Evolutionary conservation across 176 grass and related monocot species (phyloP).

Genomic region (Musa itinerans): DNA sequence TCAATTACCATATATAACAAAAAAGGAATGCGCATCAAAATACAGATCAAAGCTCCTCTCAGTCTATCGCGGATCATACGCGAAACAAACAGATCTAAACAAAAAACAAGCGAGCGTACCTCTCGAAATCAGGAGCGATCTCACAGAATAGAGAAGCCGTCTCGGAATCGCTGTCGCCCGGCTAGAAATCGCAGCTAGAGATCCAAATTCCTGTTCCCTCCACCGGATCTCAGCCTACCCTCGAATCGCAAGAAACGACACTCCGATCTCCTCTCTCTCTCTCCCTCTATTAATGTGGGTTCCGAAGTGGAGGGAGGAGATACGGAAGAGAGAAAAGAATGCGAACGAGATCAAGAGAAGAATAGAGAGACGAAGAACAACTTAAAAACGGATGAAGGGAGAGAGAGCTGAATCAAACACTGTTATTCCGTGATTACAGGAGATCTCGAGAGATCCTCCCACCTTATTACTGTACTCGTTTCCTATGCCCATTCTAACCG

Average conservation of each 20-base stretch:
- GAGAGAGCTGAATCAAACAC: not conserved
- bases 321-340: too few species aligned
- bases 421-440: too few species aligned
- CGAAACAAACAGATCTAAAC: not conserved
- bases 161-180: not conserved
- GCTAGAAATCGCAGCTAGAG: not conserved
- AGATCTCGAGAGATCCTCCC: too few species aligned
- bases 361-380: not conserved
- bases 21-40: not conserved
- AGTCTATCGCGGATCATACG: not conserved
- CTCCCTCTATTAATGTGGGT: not conserved
- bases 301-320: not conserved
- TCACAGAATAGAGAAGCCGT: not conserved
- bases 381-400: not conserved
- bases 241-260: not conserved
- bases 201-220: not conserved
- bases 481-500: too few species aligned
- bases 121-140: not conserved
- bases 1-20: not conserved
- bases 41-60: not conserved
- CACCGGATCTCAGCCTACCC: not conserved
- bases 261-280: not conserved
- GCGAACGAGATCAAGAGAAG: too few species aligned
- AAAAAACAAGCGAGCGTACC: not conserved
- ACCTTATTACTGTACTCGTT: too few species aligned